Base-by-base conservation (phyloP, 2,329 filamentous ascomycete species). In the Dendrostoma leiphaemia region DNA sequence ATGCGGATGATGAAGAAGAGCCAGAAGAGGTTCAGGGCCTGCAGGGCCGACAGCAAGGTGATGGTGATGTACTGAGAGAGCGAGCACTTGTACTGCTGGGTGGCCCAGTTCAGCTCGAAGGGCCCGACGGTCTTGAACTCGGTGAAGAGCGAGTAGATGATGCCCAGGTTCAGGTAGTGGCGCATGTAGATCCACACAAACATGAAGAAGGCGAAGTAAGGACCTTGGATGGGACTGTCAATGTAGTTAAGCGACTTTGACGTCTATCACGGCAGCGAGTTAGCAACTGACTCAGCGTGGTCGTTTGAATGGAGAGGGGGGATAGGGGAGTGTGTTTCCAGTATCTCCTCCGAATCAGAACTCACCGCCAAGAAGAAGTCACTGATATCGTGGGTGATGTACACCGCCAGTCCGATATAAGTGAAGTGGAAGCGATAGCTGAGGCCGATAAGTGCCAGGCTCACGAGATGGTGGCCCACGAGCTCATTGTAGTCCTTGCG, bases 391-490 rank as follows among this genome's bases (percentile, higher is more conserved):
- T 96, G 91, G 9, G 92, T 96, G 59, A 94, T 91, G 72, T 96
- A 97, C 31, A 97, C 91, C 19, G 91, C 90, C 52, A 97, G 74
- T 24, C 92, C 92, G 69, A 97, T 95, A 73, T 96, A 93, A 19
- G 91, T 95, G 71, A 97, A 97, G 73, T 97, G 92, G 78, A 96
- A 97, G 58, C 91, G 85, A 74, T 97, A 97, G 75, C 89, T 94
- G 66, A 93, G 75, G 55, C 74, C 87, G 62, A 97, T 96, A 63
- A 97, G 80, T 19, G 86, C 76, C 56, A 97, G 75, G 19, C 90
- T 95, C 68, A 97, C 89, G 62, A 97, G 86, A 70, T 97, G 92
- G 70, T 97, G 92, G 51, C 86, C 84, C 48, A 96, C 90, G 51
- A 97, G 81, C 77, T 97, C 92, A 73, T 90, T 92, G 74, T 93